Conservation (phyloP, 225 moss, liverwort and hornwort species). For the Asterella californica region DNA sequence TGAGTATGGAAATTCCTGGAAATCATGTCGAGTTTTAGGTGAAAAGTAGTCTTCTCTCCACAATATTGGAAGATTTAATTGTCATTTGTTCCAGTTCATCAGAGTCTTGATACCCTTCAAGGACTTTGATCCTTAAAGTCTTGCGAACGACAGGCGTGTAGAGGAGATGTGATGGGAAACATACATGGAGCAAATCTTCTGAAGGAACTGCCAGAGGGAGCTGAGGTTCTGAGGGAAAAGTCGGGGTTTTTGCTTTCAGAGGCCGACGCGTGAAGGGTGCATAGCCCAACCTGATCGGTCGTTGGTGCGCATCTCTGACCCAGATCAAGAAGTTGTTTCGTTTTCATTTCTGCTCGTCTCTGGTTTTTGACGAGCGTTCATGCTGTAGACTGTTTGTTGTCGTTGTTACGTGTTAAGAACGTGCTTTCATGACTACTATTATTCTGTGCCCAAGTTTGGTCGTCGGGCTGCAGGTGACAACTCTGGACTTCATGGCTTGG, state of each 20-base stretch:
- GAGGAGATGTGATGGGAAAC: constrained; percentile 91
- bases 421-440: not conserved
- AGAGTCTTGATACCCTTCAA: not conserved
- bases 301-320: constrained; percentile 52
- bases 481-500: constrained; percentile 71
- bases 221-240: constrained; percentile 25
- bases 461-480: constrained; percentile 51
- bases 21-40: not conserved
- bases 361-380: too few species aligned
- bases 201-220: constrained; percentile 50
- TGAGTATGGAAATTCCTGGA: not conserved
- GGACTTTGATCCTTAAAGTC: not conserved
- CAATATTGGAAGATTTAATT: not conserved
- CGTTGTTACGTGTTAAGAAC: not conserved
- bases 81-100: too few species aligned
- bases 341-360: not conserved
- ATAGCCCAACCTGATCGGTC: constrained; percentile 72
- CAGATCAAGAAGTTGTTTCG: not conserved
- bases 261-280: constrained; percentile 72
- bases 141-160: constrained; percentile 54
- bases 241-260: constrained; percentile 62
- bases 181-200: constrained; percentile 78
- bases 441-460: not conserved
- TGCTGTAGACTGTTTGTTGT: too few species aligned
- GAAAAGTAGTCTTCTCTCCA: not conserved